phyloP scores from a whole-genome alignment of 1,139 yeast species.

The Chernovozyma aurita region DNA sequence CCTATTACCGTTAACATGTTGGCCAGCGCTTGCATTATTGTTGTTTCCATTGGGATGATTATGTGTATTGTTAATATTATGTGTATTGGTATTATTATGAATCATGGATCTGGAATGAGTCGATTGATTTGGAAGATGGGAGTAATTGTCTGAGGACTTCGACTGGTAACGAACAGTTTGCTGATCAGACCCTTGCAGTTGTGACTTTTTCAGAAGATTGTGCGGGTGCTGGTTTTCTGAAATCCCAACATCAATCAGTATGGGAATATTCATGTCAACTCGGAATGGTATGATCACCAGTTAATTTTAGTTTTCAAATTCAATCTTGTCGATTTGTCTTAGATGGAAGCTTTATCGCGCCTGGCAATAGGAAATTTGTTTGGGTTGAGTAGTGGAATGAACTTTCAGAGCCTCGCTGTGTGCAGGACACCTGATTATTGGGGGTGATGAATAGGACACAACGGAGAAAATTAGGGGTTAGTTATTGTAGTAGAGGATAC shows the following conservation, averaged over 20 bases:
- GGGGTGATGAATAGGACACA: too few species aligned
- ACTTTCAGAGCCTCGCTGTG: too few species aligned
- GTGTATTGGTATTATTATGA: background rate
- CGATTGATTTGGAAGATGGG: background rate
- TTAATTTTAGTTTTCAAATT: too few species aligned
- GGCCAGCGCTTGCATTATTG: background rate
- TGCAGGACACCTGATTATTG: too few species aligned
- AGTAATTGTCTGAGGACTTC: background rate
- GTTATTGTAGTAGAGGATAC: too few species aligned
- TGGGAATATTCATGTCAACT: background rate
- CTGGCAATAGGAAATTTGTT: too few species aligned
- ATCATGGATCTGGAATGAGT: background rate
- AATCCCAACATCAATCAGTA: background rate
- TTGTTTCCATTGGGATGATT: background rate
- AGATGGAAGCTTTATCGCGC: too few species aligned
- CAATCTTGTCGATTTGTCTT: too few species aligned
- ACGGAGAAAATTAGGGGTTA: too few species aligned
- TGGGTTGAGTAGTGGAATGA: too few species aligned
- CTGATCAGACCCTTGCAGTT: background rate
- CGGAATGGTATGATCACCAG: background rate
- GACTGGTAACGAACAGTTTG: background rate
- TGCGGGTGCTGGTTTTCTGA: background rate
- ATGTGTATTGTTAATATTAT: background rate
- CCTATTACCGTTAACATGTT: constrained; percentile 1
- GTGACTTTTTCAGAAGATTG: background rate